Conservation (phyloP, 768 basidiomycete genomes). For the Tulasnella calospora region DNA sequence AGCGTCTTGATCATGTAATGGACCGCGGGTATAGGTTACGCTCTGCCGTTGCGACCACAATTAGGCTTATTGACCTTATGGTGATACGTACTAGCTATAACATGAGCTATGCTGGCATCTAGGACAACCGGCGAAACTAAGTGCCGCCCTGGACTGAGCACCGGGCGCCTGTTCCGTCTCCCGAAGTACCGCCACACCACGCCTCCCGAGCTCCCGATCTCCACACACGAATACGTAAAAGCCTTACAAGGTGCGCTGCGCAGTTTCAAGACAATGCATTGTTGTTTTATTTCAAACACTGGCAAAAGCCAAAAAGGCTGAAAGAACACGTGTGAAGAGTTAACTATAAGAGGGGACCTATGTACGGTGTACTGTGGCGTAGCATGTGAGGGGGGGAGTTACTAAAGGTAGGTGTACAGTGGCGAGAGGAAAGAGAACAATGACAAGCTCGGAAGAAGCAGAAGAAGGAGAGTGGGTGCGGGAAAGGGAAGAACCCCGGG, state of each 20-base stretch:
- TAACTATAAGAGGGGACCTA: neutral
- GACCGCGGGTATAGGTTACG: neutral
- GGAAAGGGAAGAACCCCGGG: neutral
- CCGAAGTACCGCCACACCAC: neutral
- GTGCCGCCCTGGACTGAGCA: neutral
- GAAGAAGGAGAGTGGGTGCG: neutral
- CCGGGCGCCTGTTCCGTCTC: neutral
- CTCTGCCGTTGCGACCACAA: neutral
- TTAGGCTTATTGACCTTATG: neutral
- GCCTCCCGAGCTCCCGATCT: neutral
- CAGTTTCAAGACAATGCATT: neutral
- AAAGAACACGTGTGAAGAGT: neutral
- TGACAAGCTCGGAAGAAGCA: neutral
- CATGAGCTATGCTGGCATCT: neutral
- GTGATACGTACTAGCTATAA: neutral
- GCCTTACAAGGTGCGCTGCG: neutral
- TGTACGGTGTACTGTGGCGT: neutral
- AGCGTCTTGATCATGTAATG: neutral
- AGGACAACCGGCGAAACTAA: neutral
- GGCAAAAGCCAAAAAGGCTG: neutral
- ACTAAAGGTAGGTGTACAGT: neutral
- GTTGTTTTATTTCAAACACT: neutral
- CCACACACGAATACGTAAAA: neutral
- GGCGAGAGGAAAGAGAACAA: neutral
- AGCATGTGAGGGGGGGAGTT: neutral